A percentile compares a stretch with the other conserved stretches of the same genome.
These are phyloP conservation scores for Linum tenue DNA, from an alignment of 345 rosid genomes.

Conservation along the genomic window DNA sequence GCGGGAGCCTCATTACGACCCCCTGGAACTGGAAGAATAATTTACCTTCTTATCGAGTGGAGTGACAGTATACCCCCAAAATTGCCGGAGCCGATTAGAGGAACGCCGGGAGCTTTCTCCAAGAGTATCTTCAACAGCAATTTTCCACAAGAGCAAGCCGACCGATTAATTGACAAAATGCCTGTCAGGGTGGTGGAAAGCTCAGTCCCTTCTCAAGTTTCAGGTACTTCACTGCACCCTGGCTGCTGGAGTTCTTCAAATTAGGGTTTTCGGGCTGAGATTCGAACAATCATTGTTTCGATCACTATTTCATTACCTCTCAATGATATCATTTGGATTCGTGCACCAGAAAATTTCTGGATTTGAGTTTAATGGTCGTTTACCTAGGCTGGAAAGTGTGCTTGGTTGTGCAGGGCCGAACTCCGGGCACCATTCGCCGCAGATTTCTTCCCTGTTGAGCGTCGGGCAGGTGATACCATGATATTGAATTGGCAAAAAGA, in stretches of 20 bases:
- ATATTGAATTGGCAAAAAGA: not conserved
- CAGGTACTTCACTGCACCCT: conserved; percentile 35
- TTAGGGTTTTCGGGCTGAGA: not conserved
- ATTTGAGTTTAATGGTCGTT: not conserved
- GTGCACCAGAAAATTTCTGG: no score
- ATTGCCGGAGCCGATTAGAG: no score
- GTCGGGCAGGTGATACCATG: conserved; percentile 62
- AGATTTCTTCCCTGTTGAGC: conserved; percentile 57
- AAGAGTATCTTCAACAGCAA: not conserved
- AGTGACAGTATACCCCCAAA: no score
- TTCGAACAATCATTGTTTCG: not conserved
- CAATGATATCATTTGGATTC: no score
- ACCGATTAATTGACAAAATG: conserved; percentile 28
- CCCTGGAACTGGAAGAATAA: no score
- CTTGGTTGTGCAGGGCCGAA: conserved; percentile 36
- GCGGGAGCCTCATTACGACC: no score
- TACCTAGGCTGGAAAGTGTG: not conserved
- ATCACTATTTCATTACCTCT: not conserved
- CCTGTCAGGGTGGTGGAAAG: conserved; percentile 78
- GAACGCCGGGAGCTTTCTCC: not conserved
- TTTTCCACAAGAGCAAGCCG: not conserved
- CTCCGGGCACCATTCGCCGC: conserved; percentile 50
- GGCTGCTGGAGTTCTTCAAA: not conserved
- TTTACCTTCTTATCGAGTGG: no score
- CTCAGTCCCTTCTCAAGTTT: conserved; percentile 54